phyloP scores from a whole-genome alignment of 1,284 basidiomycete species.

The Leccinum variabile region DNA sequence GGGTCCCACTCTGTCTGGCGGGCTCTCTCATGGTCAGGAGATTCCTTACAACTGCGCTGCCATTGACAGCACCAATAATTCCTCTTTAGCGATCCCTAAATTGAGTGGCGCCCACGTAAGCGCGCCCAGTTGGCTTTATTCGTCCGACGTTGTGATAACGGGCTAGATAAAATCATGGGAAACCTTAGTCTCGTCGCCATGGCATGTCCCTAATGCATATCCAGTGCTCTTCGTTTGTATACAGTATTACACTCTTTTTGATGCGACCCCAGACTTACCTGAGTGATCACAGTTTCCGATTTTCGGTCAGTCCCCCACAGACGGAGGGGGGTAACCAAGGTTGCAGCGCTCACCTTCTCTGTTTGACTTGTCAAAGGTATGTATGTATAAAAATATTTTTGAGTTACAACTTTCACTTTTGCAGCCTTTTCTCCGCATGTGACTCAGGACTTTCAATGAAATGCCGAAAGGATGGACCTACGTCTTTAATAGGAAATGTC shows the following conservation, averaged over 20 bases:
- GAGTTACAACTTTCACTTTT: constrained; percentile 13
- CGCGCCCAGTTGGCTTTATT: constrained; percentile 13
- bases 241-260: background rate
- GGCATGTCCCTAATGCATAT: constrained; percentile 3
- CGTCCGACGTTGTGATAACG: constrained; percentile 20
- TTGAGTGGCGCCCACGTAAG: constrained; percentile 27
- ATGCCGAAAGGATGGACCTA: constrained; percentile 9
- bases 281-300: background rate
- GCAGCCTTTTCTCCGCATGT: constrained; percentile 18
- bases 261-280: background rate
- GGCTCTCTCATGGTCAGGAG: constrained; percentile 8
- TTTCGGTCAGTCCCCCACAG: constrained; percentile 2
- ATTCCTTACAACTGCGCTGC: constrained; percentile 17
- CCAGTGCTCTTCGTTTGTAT: constrained; percentile 3
- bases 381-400: constrained; percentile 12
- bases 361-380: background rate
- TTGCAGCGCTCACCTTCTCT: background rate
- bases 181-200: constrained; percentile 24
- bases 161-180: constrained; percentile 6
- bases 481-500: constrained; percentile 19
- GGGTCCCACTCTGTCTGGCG: constrained; percentile 26
- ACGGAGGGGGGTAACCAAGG: background rate
- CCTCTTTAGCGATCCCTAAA: constrained; percentile 22
- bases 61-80: constrained; percentile 32
- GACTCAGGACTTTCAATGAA: constrained; percentile 16